Evolutionary conservation across 2,329 filamentous ascomycete species (phyloP), one percentile per base, ranked within the genome.

Genomic region (Alternaria sp.): DNA sequence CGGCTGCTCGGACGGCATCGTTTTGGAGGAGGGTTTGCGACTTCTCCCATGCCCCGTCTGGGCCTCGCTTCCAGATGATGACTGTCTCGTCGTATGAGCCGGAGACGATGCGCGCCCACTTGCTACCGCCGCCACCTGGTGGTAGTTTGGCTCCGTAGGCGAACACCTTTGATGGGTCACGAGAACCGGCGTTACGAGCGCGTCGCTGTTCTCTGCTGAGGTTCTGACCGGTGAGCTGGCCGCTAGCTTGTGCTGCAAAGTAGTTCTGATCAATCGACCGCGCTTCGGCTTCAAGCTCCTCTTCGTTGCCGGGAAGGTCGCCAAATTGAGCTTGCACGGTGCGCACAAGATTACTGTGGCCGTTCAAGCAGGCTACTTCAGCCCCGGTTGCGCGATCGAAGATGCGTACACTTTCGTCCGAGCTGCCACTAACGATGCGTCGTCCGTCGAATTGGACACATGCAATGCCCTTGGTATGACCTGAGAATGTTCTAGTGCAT

Each of bases 361-460:
- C 92, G 54, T 90, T 86, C 9, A 99, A 85, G 74, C 92, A 95
- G 15, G 94, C 95, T 6, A 98, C 93, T 79, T 98, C 94, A 11
- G 96, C 90, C 5, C 92, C 91, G 0, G 93, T 93, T 49, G 88
- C 87, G 47, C 91, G 90, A 77, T 98, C 96, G 77, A 97, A 99
- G 19, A 99, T 96, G 70, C 96, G 93, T 30, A 99, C 93, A 44
- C 96, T 94, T 76, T 96, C 93, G 79, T 99, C 96, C 71, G 94
- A 97, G 79, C 94, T 97, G 3, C 96, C 96, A 72, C 93, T 97
- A 55, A 99, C 93, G 66, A 99, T 96, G 19, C 96, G 89, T 54
- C 93, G 89, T 25, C 93, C 93, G 77, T 99, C 96, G 75, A 96
- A 98, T 80, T 99, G 95, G 15, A 99, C 94, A 78, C 96, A 99